These are phyloP conservation scores for Chloromonas sp. DNA, from an alignment of 163 green algal genomes.

Conservation along the genomic window DNA sequence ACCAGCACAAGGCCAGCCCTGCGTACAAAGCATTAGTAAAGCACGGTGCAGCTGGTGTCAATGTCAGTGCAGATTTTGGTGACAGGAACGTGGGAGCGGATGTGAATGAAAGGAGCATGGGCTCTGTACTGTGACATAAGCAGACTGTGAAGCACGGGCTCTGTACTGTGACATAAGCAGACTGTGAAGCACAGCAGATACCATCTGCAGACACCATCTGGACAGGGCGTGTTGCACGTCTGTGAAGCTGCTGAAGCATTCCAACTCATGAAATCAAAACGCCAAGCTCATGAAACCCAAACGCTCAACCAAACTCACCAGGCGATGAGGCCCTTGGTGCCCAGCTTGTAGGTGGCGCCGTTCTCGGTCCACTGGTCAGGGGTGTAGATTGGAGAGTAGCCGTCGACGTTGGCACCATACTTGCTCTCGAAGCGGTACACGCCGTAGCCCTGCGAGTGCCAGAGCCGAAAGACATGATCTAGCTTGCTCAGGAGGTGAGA, in stretches of 20 bases:
- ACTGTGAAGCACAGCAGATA: neutral
- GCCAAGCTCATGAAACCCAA: too few species aligned
- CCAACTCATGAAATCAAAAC: too few species aligned
- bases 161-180: neutral
- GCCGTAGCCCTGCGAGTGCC: conserved; percentile 59
- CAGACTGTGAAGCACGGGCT: neutral
- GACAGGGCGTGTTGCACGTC: too few species aligned
- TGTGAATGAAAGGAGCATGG: neutral
- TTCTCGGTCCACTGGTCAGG: conserved; percentile 86
- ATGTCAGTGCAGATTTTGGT: neutral
- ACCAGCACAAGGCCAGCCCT: conserved; percentile 79
- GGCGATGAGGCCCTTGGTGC: conserved; percentile 82
- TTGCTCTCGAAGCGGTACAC: conserved; percentile 78
- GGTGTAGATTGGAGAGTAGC: conserved; percentile 96
- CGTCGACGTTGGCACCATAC: conserved; percentile 94
- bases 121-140: neutral
- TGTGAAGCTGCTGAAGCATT: too few species aligned
- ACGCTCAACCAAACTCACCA: conserved; percentile 45
- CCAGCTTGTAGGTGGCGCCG: conserved; percentile 82
- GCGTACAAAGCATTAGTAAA: conserved; percentile 7
- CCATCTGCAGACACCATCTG: neutral
- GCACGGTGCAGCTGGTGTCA: neutral
- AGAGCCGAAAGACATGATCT: too few species aligned
- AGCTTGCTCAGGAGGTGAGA: too few species aligned
- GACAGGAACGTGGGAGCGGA: neutral